Evolutionary conservation across 1,284 basidiomycete species (phyloP).

Genomic region (Cutaneotrichosporon mucoides): DNA sequence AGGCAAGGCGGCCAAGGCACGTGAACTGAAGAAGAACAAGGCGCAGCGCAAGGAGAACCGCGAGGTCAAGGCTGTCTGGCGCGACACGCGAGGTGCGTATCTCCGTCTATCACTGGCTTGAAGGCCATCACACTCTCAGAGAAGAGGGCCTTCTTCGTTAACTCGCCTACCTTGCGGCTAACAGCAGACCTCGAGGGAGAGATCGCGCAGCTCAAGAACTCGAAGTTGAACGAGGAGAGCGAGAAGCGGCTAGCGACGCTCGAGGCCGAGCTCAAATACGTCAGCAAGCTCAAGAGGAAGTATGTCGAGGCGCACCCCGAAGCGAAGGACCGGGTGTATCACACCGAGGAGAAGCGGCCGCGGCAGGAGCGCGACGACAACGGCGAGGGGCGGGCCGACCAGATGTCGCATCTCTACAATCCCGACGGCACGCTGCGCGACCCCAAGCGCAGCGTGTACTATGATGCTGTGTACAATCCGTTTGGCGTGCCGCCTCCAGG

Average conservation of each 20-base stretch:
- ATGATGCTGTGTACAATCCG: conserved; percentile 88
- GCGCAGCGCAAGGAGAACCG: conserved; percentile 67
- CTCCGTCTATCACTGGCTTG: not conserved
- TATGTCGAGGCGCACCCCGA: conserved; percentile 89
- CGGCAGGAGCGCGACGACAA: conserved; percentile 49
- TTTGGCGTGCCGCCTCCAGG: conserved; percentile 94
- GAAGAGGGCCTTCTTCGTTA: too few species aligned
- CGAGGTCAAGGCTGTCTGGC: conserved; percentile 79
- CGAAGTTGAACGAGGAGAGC: conserved; percentile 30
- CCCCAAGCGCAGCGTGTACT: conserved; percentile 86
- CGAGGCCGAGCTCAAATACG: conserved; percentile 70
- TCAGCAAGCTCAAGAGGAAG: conserved; percentile 79
- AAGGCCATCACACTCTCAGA: too few species aligned
- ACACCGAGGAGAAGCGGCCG: conserved; percentile 48
- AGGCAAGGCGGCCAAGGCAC: conserved; percentile 83
- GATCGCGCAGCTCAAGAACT: conserved; percentile 34
- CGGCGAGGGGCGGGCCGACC: conserved; percentile 29
- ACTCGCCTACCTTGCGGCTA: not conserved
- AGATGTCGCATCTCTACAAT: conserved; percentile 57
- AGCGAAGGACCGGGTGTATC: conserved; percentile 67
- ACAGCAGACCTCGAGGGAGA: conserved; percentile 45
- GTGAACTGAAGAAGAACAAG: conserved; percentile 93
- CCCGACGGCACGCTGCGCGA: conserved; percentile 75
- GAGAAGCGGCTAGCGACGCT: conserved; percentile 53
- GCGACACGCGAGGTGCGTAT: conserved; percentile 68